Evolutionary conservation across 2,329 filamentous ascomycete genomes (phyloP), one percentile per base, ranked within the genome.

Genomic region (Talaromyces sp.): DNA sequence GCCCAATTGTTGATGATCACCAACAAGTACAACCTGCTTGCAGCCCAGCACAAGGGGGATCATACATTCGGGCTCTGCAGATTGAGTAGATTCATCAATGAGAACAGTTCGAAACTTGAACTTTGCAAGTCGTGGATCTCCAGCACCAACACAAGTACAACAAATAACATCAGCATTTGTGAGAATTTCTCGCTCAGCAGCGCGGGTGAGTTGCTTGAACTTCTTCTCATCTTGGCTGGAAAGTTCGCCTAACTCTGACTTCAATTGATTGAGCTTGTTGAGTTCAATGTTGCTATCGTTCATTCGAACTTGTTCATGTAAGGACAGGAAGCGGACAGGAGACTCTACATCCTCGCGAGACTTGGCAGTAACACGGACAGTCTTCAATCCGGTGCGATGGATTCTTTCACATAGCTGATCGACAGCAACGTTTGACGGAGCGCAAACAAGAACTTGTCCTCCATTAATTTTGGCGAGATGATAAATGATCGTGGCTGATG

Each of bases 271-370:
- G 63, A 98, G 87, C 78, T 97, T 98, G 73, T 90, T 89, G 66
- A 99, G 84, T 76, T 99, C 95, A 57, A 92, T 89, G 74, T 98
- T 98, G 78, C 91, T 96, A 75, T 98, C 95, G 70, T 97, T 95
- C 88, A 97, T 92, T 75, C 93, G 92, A 49, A 99, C 95, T 79
- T 99, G 95, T 80, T 98, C 92, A 71, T 99, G 95, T 60, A 99
- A 84, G 41, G 95, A 95, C 47, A 99, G 84, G 79, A 97, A 98
- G 72, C 92, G 92, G 70, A 99, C 95, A 3, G 93, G 93, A n/a
- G 94, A 97, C 77, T 99, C 95, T 10, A 99, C 95, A 82, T 99
- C 95, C 78, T 99, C 95, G 67, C 95, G 90, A 60, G 95, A 99
- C 80, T 99, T 99, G 67, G 95, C 95, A n/a, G 95, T 99, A 66